Base-by-base conservation (phyloP, 2,329 filamentous ascomycete species). In the Myrmaecium sp. region DNA sequence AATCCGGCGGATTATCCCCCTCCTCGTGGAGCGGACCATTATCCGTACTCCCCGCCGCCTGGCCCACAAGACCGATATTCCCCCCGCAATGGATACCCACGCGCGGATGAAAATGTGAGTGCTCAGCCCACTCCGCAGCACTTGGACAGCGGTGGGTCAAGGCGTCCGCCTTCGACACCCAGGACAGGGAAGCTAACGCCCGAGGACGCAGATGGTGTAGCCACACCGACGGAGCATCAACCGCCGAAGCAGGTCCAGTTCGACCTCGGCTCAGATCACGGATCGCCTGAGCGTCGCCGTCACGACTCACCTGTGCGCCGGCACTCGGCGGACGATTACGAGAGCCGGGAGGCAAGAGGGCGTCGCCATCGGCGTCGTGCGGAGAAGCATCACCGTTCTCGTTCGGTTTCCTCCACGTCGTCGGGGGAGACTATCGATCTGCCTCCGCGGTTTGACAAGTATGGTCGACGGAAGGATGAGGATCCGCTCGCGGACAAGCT, bases 31-130 rank as follows among this genome's bases (percentile, higher is more conserved):
- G 29, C 32, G 7, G 26, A 27, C 14, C 26, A 33, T 13, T 43
- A 47, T 23, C 40, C 42, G 12, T 37, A 42, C 14, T 51, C 44
- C 29, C 36, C 43, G 6, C 41, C 44, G 3, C 39, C 43, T 31
- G 39, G 54, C 35, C 29, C 40, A 37, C 36, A 37, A 10, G 36
- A 39, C 15, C 35, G 32, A 9, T 37, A 41, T 23, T 29, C 32
- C 10, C 31, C 30, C 33, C 34, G 40, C 28, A 46, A 51, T 35
- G 42, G 49, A 40, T 44, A 46, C 34, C 42, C 41, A 23, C 43
- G 40, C 31, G 45, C 44, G 38, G 48, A 52, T 46, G 54, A 56
- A 36, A 57, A 62, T 60, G 59, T 63, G 58, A 62, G 59, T 63
- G 51, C 51, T 48, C 41, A 35, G 34, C 36, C 34, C 33, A 42